Evolutionary conservation across 2,329 filamentous ascomycete genomes (phyloP).

Genomic region (Colletotrichum trifolii): DNA sequence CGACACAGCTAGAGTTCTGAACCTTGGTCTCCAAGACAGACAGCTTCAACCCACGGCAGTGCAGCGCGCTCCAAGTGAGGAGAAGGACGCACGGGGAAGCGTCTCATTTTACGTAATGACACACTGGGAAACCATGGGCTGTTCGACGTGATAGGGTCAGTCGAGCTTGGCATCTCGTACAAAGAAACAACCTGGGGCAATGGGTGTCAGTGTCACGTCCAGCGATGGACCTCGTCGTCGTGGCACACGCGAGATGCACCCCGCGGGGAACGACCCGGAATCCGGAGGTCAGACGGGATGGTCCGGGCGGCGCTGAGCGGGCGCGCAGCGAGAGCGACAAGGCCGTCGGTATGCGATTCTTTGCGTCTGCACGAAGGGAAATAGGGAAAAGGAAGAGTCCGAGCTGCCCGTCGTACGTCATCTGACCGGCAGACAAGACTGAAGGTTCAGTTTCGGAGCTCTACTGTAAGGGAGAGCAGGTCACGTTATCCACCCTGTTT

Average conservation of each 20-base stretch:
- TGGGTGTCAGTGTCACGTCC: conserved; percentile 8
- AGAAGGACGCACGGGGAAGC: conserved; percentile 28
- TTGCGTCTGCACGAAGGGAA: no score
- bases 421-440: no score
- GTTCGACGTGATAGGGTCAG: conserved; percentile 18
- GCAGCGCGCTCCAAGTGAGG: conserved; percentile 13
- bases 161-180: conserved; percentile 33
- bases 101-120: conserved; percentile 34
- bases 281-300: conserved; percentile 33
- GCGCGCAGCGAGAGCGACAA: background rate
- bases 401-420: no score
- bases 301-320: conserved; percentile 14
- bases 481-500: no score
- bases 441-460: no score
- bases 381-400: no score
- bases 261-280: conserved; percentile 31
- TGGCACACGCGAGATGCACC: background rate
- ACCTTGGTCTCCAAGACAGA: conserved; percentile 12
- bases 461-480: no score
- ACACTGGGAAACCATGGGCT: conserved; percentile 17
- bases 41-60: background rate
- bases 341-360: no score
- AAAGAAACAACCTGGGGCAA: conserved; percentile 15
- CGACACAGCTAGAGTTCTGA: conserved; percentile 26
- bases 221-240: background rate